Conservation (phyloP, 2,329 filamentous ascomycete species). For the Apiospora aurea region DNA sequence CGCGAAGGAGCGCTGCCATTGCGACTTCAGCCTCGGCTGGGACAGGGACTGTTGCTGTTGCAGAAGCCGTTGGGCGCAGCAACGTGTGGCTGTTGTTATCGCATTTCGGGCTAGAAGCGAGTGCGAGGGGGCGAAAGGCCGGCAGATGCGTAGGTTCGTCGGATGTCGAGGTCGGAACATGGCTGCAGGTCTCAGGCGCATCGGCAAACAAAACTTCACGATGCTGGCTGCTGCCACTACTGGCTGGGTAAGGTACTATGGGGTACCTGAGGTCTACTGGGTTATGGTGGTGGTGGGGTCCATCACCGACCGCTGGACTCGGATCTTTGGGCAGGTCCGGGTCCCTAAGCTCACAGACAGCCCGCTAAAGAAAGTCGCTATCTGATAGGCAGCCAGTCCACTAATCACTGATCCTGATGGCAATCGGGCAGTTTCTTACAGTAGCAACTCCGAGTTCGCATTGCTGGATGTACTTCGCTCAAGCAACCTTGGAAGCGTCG, state of each 20-base stretch:
- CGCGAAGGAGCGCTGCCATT: slow-evolving; percentile 2
- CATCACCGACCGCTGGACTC: background rate
- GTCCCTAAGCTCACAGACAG: background rate
- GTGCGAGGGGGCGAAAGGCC: background rate
- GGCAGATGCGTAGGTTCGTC: slow-evolving; percentile 14
- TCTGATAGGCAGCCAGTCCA: background rate
- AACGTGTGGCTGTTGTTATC: background rate
- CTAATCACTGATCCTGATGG: background rate
- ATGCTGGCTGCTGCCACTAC: background rate
- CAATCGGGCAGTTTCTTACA: background rate
- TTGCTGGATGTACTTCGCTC: slow-evolving; percentile 3
- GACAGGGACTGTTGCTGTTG: too few relatives aligned
- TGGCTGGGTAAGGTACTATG: background rate
- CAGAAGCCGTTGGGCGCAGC: background rate
- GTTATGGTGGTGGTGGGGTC: background rate
- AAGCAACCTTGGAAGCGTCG: background rate
- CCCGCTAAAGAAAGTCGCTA: slow-evolving; percentile 1
- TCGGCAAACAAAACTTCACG: slow-evolving; percentile 4
- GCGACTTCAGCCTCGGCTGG: background rate
- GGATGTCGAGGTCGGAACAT: slow-evolving; percentile 22
- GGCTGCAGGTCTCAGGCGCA: slow-evolving; percentile 6
- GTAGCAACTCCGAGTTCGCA: background rate
- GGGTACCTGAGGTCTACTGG: background rate
- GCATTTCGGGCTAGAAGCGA: background rate
- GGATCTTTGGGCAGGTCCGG: slow-evolving; percentile 1